A percentile compares a stretch with the other conserved stretches of the same genome.
phyloP scores from a whole-genome alignment of 2,329 filamentous ascomycete genomes.

The Colletotrichum sp. region DNA sequence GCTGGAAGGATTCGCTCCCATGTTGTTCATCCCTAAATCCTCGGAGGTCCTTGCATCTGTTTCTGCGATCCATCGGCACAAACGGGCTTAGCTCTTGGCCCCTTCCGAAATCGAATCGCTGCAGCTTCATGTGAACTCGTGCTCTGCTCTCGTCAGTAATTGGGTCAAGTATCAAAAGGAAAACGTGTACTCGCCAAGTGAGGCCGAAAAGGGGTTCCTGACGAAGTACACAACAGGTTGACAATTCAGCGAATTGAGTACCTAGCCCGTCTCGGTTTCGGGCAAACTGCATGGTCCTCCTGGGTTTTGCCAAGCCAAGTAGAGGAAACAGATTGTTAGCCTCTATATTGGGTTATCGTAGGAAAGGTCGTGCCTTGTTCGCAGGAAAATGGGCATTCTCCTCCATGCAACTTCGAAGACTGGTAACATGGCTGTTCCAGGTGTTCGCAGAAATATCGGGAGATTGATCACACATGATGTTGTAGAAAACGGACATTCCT shows the following conservation, averaged over 20 bases:
- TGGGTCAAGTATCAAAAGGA: neutral
- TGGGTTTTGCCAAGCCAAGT: neutral
- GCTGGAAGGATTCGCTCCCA: neutral
- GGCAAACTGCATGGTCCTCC: neutral
- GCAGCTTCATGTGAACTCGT: neutral
- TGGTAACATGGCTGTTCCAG: neutral
- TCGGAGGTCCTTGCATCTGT: neutral
- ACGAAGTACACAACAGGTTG: neutral
- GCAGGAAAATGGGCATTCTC: neutral
- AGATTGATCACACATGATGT: neutral
- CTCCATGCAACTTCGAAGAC: neutral
- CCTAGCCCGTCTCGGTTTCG: neutral
- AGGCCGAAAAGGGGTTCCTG: neutral
- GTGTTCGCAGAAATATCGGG: neutral
- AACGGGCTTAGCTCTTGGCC: neutral
- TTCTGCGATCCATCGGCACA: neutral
- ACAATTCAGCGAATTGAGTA: neutral
- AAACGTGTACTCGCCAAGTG: neutral
- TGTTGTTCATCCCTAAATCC: neutral
- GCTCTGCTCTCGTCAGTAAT: neutral
- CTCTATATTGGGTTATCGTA: neutral
- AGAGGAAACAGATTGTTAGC: neutral
- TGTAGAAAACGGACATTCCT: neutral
- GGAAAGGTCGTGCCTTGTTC: neutral
- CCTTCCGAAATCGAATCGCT: neutral